phyloP scores from a whole-genome alignment of 129 eudicot genomes.

The Arctium minus region DNA sequence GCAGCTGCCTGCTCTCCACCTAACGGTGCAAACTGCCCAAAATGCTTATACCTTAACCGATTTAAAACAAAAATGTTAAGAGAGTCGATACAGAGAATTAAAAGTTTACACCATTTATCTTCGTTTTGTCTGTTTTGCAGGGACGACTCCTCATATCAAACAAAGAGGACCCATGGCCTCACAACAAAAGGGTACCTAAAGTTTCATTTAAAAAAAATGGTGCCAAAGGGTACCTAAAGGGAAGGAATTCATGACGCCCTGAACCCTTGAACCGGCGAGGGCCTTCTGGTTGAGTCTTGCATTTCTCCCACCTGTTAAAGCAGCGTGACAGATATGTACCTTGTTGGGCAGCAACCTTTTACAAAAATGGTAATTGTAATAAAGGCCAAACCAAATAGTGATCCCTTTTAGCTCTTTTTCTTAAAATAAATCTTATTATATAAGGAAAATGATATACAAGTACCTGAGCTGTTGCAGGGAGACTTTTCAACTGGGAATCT shows the following conservation, averaged over 20 bases:
- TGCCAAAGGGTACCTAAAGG: slow-evolving; percentile 52
- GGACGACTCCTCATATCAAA: neutral
- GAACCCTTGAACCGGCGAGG: slow-evolving; percentile 67
- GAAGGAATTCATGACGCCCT: slow-evolving; percentile 76
- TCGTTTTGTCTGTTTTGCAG: neutral
- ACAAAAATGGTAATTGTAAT: neutral
- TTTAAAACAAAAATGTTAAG: neutral
- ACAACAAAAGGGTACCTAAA: neutral
- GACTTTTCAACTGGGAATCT: slow-evolving; percentile 87
- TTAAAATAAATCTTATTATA: neutral
- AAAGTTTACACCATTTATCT: neutral
- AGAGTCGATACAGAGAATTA: neutral
- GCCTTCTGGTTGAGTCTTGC: slow-evolving; percentile 70
- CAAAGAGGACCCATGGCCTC: neutral
- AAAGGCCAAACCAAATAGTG: neutral
- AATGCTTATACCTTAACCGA: slow-evolving; percentile 64
- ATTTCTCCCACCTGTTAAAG: slow-evolving; percentile 61
- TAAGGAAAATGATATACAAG: neutral
- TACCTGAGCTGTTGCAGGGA: slow-evolving; percentile 98
- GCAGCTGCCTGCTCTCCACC: slow-evolving; percentile 99
- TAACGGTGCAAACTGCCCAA: slow-evolving; percentile 88
- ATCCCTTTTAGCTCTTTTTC: neutral
- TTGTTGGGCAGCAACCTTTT: slow-evolving; percentile 98
- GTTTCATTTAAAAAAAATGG: neutral
- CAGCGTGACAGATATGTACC: slow-evolving; percentile 83